Conservation (phyloP, 2,329 filamentous ascomycete genomes). For the Nothomitra cinnamomea region DNA sequence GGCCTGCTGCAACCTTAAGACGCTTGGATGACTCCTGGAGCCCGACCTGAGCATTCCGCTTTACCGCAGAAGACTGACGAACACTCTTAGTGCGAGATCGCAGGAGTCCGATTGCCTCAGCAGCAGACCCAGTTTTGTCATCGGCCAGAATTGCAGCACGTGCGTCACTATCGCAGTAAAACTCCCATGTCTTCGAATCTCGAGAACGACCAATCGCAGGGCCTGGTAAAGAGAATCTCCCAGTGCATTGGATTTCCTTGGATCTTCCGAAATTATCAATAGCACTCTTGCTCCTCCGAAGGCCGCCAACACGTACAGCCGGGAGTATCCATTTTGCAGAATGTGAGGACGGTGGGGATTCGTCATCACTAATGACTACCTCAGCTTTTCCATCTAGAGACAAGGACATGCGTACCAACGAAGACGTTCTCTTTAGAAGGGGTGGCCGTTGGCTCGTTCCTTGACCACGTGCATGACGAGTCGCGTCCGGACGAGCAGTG, state of each 20-base stretch:
- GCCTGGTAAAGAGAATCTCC: conserved; percentile 18
- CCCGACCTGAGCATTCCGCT: conserved; percentile 40
- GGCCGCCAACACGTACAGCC: conserved; percentile 32
- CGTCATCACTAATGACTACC: conserved; percentile 51
- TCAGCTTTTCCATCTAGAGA: conserved; percentile 86
- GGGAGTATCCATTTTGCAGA: conserved; percentile 26
- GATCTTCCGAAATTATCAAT: conserved; percentile 26
- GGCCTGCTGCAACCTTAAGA: conserved; percentile 27
- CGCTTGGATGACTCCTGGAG: conserved; percentile 19
- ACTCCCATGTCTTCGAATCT: conserved; percentile 81
- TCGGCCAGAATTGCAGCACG: conserved; percentile 66
- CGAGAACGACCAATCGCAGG: conserved; percentile 58
- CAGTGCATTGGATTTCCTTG: conserved; percentile 17
- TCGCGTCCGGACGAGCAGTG: conserved; percentile 14
- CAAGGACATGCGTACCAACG: conserved; percentile 58
- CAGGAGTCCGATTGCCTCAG: conserved; percentile 66
- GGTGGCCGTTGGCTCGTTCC: background rate
- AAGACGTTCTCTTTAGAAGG: conserved; percentile 17
- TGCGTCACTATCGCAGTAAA: conserved; percentile 66
- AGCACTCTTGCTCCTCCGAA: conserved; percentile 58
- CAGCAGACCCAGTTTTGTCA: conserved; percentile 61
- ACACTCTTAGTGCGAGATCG: conserved; percentile 47
- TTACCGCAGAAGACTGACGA: conserved; percentile 35
- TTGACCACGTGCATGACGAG: background rate
- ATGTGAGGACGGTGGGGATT: conserved; percentile 13